Conservation (phyloP, 441 rosid genomes). For the Biscutella auriculata region DNA sequence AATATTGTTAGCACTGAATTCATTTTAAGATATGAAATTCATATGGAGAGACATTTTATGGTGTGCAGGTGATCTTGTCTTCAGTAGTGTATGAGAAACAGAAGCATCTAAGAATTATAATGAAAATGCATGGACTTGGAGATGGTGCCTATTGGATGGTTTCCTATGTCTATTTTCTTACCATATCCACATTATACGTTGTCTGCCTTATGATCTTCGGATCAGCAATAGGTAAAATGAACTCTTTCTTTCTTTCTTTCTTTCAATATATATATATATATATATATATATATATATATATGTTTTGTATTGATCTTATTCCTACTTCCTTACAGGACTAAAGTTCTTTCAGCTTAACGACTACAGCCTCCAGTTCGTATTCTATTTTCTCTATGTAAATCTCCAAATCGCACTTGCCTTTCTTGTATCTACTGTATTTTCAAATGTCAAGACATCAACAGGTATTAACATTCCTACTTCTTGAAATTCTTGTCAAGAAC, state of each 20-base stretch:
- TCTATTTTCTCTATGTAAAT: constrained; percentile 69
- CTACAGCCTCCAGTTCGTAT: constrained; percentile 63
- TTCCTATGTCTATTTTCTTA: constrained; percentile 72
- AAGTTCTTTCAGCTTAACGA: constrained; percentile 70
- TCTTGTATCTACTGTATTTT: constrained; percentile 54
- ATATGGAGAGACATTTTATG: neutral
- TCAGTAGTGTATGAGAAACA: constrained; percentile 80
- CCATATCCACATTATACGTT: constrained; percentile 55
- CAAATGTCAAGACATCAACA: constrained; percentile 73
- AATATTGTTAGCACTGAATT: no score
- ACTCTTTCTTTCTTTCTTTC: neutral
- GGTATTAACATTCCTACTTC: constrained; percentile 28
- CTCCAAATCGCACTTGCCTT: constrained; percentile 80
- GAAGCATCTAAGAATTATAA: constrained; percentile 79
- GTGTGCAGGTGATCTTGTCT: constrained; percentile 62
- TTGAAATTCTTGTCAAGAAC: neutral
- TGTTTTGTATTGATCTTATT: no score
- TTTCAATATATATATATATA: no score
- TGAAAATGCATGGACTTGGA: constrained; percentile 99
- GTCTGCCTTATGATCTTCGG: constrained; percentile 66
- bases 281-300: no score
- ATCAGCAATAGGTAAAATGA: constrained; percentile 32
- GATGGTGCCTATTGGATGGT: constrained; percentile 95
- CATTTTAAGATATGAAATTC: constrained; percentile 1
- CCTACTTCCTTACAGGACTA: constrained; percentile 40